Evolutionary conservation across 495 filamentous ascomycete genomes (phyloP).

Genomic region (Trichoderma virens): DNA sequence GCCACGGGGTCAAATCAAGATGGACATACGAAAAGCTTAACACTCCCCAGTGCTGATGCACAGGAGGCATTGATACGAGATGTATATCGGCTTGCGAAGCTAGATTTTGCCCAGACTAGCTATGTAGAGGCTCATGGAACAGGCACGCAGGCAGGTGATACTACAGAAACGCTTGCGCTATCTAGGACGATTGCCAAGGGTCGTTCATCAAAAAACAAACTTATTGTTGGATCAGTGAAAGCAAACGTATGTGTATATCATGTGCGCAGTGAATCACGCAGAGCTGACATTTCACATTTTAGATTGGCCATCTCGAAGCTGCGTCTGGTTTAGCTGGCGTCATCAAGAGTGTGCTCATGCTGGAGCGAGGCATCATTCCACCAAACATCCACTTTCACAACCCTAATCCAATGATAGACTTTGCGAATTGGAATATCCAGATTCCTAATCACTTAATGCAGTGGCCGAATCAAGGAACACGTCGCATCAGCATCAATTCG

Average conservation of each 20-base stretch:
- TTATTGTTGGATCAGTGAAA: constrained; percentile 67
- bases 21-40: constrained; percentile 51
- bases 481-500: constrained; percentile 19
- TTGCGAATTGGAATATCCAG: not conserved
- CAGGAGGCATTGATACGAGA: constrained; percentile 54
- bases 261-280: constrained; percentile 20
- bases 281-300: not conserved
- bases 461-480: constrained; percentile 16
- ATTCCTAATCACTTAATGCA: constrained; percentile 3
- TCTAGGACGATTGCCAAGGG: no score
- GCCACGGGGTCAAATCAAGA: constrained; percentile 30
- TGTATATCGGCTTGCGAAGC: constrained; percentile 47
- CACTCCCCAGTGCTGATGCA: constrained; percentile 55
- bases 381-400: constrained; percentile 50
- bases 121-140: constrained; percentile 75
- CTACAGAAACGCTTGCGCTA: constrained; percentile 53
- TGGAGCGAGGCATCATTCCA: constrained; percentile 63
- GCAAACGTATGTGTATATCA: constrained; percentile 38
- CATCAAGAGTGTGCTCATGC: constrained; percentile 69
- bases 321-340: constrained; percentile 47
- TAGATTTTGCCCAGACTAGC: constrained; percentile 51
- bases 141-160: constrained; percentile 65
- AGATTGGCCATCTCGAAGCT: constrained; percentile 24
- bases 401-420: not conserved
- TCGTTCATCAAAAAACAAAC: constrained; percentile 51